Conservation (phyloP, 164 flowering plant species). For the Cinnamomum chago region DNA sequence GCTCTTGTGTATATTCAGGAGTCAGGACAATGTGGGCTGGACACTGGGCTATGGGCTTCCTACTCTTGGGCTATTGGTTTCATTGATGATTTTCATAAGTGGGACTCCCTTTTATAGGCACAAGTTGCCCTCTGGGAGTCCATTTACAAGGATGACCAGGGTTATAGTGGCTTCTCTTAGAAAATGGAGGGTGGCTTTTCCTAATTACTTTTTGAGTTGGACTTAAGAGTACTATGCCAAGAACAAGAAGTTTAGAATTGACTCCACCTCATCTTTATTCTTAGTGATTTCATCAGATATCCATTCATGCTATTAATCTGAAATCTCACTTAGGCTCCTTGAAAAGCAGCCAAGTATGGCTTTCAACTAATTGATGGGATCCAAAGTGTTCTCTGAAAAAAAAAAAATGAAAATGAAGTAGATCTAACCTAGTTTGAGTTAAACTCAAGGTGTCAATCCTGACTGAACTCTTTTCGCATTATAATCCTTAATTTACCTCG, state of each 20-base stretch:
- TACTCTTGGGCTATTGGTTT: constrained; percentile 21
- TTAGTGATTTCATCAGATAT: not conserved
- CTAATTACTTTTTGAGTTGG: constrained; percentile 26
- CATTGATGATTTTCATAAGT: constrained; percentile 18
- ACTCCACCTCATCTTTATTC: constrained; percentile 21
- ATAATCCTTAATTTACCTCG: no score
- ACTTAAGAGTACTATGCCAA: constrained; percentile 17
- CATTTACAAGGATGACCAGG: constrained; percentile 24
- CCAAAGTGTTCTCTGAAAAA: no score
- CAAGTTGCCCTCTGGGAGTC: constrained; percentile 26
- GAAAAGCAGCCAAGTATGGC: no score
- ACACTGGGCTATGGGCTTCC: constrained; percentile 28
- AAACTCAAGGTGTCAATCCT: no score
- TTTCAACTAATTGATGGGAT: no score
- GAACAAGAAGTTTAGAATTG: constrained; percentile 18
- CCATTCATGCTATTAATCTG: no score
- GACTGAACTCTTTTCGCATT: no score
- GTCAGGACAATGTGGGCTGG: constrained; percentile 32
- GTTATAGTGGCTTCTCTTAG: constrained; percentile 22
- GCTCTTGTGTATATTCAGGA: constrained; percentile 29
- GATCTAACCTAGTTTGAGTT: no score
- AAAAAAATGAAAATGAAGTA: no score
- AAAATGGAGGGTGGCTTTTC: constrained; percentile 21
- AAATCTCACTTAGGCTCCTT: no score
- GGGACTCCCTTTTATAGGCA: constrained; percentile 33